Evolutionary conservation across 768 basidiomycete genomes (phyloP).

Genomic region (Pisolithus tinctorius): DNA sequence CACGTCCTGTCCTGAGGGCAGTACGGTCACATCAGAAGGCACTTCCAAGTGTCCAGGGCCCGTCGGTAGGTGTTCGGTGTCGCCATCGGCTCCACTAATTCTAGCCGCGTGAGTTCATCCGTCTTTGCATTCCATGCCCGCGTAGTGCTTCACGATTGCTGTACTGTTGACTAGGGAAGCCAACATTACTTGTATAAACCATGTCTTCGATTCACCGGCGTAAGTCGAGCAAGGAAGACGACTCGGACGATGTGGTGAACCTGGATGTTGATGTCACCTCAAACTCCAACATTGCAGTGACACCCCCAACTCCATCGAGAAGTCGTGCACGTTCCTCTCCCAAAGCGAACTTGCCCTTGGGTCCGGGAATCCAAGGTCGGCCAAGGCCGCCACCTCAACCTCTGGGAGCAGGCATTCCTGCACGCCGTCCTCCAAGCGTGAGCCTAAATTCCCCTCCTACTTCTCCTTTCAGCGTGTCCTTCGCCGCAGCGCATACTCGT

Average conservation of each 20-base stretch:
- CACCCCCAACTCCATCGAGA: constrained; percentile 16
- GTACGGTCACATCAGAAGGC: too few relatives aligned
- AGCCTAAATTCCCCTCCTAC: constrained; percentile 22
- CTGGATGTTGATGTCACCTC: background rate
- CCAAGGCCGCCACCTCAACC: constrained; percentile 16
- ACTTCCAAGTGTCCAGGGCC: too few relatives aligned
- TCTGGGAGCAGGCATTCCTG: constrained; percentile 19
- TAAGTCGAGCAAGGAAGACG: constrained; percentile 39
- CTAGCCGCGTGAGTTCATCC: too few relatives aligned
- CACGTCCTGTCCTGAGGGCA: too few relatives aligned
- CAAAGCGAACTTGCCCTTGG: constrained; percentile 9
- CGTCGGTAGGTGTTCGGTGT: too few relatives aligned
- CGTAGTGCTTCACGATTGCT: background rate
- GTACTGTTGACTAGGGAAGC: background rate
- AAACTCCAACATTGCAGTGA: constrained; percentile 1
- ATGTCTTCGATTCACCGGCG: constrained; percentile 31
- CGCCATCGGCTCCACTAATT: too few relatives aligned
- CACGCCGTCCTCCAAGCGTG: constrained; percentile 18
- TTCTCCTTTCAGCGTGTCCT: constrained; percentile 27
- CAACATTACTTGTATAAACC: background rate
- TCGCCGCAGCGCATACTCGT: constrained; percentile 4
- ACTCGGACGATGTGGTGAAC: constrained; percentile 19
- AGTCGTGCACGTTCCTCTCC: constrained; percentile 24
- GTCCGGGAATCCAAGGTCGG: constrained; percentile 17
- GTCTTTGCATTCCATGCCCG: too few relatives aligned